Evolutionary conservation across 305 asterid genomes (phyloP), one percentile per base, ranked within the genome.

Genomic region (Ruellia speciosa): DNA sequence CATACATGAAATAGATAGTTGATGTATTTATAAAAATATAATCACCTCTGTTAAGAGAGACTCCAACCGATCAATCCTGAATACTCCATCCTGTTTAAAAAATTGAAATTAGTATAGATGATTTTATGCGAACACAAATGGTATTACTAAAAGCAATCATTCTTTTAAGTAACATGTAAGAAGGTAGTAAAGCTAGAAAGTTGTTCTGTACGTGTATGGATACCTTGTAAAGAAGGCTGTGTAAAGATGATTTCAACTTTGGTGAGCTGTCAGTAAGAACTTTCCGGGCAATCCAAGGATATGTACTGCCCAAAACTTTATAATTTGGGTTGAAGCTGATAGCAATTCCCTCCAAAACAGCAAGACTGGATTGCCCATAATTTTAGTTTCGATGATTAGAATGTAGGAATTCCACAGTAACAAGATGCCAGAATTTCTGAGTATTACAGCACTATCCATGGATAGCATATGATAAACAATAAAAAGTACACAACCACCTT

Each of bases 281-380:
- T 74, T 90, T 90, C 64, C 85, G 80, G 50, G 98, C 98, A 63
- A 90, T 90, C 96, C 96, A 90, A 63, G 98, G 98, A 67, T 90
- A 90, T n/a, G 98, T 87, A 71, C 87, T 90, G 66, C 98, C 96
- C 79, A 90, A 73, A 72, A 90, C 98, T 79, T 90, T 90, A 81
- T 90, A 90, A 68, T 75, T 65, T 53, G 88, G 95, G 57, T 90
- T 75, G 59, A 63, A 72, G 80, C 83, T 73, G 64, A 90, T 74
- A 58, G 95, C 98, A 66, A 90, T 88, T 52, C 98, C 96, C 76
- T 90, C 98, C 76, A 88, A 72, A 70, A 90, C 96, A 54, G 98
- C 98, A 12, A 90, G 88, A 75, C 98, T 90, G 81, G 49, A 70
- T 65, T 65, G 67, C 40, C 56, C 70, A 74, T 52, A 81, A 65